Evolutionary conservation across 2,329 filamentous ascomycete genomes (phyloP), one percentile per base, ranked within the genome.

Genomic region (Geosmithia morbida): DNA sequence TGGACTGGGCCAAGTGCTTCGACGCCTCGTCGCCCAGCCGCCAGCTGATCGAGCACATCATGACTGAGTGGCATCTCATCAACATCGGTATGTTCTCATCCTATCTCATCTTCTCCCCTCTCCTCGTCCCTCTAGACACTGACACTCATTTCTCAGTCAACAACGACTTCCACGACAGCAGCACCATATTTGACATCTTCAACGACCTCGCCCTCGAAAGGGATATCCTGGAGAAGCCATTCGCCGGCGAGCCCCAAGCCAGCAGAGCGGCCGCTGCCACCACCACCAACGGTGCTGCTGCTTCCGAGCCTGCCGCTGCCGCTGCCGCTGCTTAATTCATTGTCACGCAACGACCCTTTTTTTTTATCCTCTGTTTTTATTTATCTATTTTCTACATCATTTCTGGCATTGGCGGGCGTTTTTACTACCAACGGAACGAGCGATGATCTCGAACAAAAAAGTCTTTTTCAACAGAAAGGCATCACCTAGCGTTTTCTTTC

Each of bases 1-100:
- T 84, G 49, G 89, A 98, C 60, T 98, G 92, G 92, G 86, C 87
- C 19, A 86, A 87, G 58, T 98, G 92, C 62, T 87, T 94, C 60
- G 79, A 88, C 39, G 72, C 82, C 51, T 71, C 72, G 49, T 88
- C 81, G 52, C 80, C 85, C 30, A 94, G 86, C 59, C 79, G 90
- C 47, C 75, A 81, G 51, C 66, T 97, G 51, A 85, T 98, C 53
- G 78, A 89, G 55, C 73, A 77, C 47, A 73, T 97, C 51, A 92
- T 96, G 79, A 81, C 90, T 51, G 81, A 80, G 46, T 98, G 90
- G 88, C 90, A 88, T 60, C 71, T 98, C 49, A 77, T 98, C 55
- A 98, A 98, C 61, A 95, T 98, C 56, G 87, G 86, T 89, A 71
- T 69, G 81, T 64, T 26, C 22, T 8, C 22, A n/a, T n/a, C 8